phyloP scores from a whole-genome alignment of 345 rosid genomes.

The Gossypium australe region DNA sequence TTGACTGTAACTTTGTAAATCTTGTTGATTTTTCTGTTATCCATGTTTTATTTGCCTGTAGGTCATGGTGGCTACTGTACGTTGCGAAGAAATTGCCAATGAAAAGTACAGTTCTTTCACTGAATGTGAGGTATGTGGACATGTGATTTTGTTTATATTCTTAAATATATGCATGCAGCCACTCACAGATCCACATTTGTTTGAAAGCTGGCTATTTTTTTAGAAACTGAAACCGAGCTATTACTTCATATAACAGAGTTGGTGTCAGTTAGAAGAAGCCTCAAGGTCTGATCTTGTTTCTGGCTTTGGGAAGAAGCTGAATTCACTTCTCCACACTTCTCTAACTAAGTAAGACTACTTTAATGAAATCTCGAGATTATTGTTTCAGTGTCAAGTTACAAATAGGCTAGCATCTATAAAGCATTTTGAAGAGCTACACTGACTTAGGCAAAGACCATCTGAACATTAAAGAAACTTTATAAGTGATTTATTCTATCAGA shows the following conservation, averaged over 20 bases:
- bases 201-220: slow-evolving; percentile 5
- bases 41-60: slow-evolving; percentile 26
- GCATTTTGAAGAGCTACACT: not conserved
- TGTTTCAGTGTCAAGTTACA: not conserved
- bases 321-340: slow-evolving; percentile 45
- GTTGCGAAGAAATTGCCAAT: slow-evolving; percentile 92
- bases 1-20: not conserved
- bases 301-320: slow-evolving; percentile 80
- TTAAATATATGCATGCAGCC: not conserved
- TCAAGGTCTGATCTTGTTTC: slow-evolving; percentile 58
- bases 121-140: slow-evolving; percentile 48
- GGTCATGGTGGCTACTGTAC: slow-evolving; percentile 99
- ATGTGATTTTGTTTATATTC: not conserved
- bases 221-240: slow-evolving; percentile 1
- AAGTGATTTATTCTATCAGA: not conserved
- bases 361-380: not conserved
- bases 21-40: slow-evolving; percentile 14
- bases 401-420: not conserved
- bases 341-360: slow-evolving; percentile 57
- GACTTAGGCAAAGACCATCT: too few relatives aligned
- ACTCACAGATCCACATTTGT: not conserved
- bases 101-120: slow-evolving; percentile 60
- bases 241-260: slow-evolving; percentile 41
- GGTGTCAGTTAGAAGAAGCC: slow-evolving; percentile 64
- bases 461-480: too few relatives aligned